Percentiles rank a stretch among this genome's conserved stretches.
Conservation (phyloP, 2,329 filamentous ascomycete species). For the Fusarium sp. region DNA sequence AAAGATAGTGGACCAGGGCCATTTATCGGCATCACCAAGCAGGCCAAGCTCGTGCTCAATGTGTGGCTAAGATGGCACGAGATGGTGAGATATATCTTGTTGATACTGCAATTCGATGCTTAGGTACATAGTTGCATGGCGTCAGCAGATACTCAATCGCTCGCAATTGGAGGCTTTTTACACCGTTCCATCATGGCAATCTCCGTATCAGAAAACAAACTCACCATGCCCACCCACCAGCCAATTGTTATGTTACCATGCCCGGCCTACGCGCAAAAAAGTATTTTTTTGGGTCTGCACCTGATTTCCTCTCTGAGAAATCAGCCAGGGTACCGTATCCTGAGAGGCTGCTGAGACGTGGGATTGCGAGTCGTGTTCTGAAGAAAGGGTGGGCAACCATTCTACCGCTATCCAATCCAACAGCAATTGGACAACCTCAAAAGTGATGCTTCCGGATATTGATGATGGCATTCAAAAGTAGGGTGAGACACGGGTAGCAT, state of each 20-base stretch:
- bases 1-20: conserved; percentile 16
- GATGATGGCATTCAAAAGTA: conserved; percentile 8
- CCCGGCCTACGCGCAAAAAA: conserved; percentile 6
- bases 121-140: conserved; percentile 29
- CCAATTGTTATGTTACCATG: conserved; percentile 16
- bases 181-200: conserved; percentile 9
- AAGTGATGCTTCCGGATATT: conserved; percentile 17
- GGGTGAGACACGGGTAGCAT: conserved; percentile 4
- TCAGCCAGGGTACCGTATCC: conserved; percentile 5
- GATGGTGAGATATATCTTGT: conserved; percentile 38
- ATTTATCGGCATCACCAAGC: neutral
- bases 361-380: neutral
- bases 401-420: neutral
- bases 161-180: conserved; percentile 30
- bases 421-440: conserved; percentile 9
- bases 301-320: conserved; percentile 28
- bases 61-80: neutral
- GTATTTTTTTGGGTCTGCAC: conserved; percentile 15
- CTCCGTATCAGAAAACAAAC: conserved; percentile 2
- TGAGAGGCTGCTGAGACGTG: neutral
- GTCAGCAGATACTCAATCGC: conserved; percentile 34
- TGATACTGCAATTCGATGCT: conserved; percentile 9
- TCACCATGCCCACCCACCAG: conserved; percentile 11
- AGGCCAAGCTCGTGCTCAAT: conserved; percentile 16
- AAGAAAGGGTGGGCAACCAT: conserved; percentile 14